phyloP scores from a whole-genome alignment of 2,329 filamentous ascomycete species.

The Aureobasidium sp. region DNA sequence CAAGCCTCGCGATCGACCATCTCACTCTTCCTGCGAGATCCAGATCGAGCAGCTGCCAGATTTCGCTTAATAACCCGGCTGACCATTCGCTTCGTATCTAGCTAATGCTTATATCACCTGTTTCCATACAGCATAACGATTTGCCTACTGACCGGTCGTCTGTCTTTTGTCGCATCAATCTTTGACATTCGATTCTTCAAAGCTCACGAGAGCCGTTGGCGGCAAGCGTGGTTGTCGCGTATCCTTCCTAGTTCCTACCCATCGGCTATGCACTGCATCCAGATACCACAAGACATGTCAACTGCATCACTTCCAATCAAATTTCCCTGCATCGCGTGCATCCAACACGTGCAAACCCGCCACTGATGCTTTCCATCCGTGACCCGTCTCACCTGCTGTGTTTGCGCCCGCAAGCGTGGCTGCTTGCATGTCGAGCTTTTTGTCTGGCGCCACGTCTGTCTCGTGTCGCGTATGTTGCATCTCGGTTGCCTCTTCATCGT shows the following conservation, averaged over 20 bases:
- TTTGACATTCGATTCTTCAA: no score
- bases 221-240: background rate
- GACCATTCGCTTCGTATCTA: background rate
- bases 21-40: background rate
- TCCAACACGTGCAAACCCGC: background rate
- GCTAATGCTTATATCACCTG: background rate
- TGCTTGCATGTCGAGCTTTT: background rate
- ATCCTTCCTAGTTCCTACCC: no score
- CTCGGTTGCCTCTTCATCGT: background rate
- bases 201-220: no score
- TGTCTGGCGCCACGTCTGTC: background rate
- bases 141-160: no score
- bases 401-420: background rate
- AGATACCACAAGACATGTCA: background rate
- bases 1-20: background rate
- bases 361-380: background rate
- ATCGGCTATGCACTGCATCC: background rate
- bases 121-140: no score
- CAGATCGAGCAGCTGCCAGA: background rate
- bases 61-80: background rate
- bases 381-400: background rate
- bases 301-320: background rate
- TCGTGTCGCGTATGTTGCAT: background rate
- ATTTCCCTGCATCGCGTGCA: background rate
- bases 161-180: no score